These are phyloP conservation scores for Cinnamomum chago DNA, from an alignment of 164 flowering plant genomes.

Conservation along the genomic window DNA sequence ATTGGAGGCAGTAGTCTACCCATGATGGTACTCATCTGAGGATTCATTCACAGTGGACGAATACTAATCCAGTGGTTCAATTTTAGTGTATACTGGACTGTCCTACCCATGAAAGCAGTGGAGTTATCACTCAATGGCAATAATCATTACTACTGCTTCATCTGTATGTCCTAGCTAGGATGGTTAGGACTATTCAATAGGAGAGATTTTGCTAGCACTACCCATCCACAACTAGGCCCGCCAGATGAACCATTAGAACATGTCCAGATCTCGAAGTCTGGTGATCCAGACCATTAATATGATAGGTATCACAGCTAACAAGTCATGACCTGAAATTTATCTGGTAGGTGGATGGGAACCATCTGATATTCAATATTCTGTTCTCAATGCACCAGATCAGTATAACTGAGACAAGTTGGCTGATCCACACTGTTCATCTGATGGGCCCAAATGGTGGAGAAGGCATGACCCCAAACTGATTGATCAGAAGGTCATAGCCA, in stretches of 20 bases:
- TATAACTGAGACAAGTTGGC: not conserved
- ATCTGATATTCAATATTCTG: not conserved
- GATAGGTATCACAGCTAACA: not conserved
- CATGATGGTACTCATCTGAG: not conserved
- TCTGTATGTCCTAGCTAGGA: not conserved
- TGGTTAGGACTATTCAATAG: not conserved
- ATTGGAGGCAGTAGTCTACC: not conserved
- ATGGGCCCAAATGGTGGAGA: not conserved
- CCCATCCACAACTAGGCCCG: not conserved
- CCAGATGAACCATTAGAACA: not conserved
- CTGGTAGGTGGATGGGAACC: not conserved
- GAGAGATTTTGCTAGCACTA: not conserved
- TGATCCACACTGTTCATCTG: not conserved
- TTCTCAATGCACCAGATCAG: not conserved
- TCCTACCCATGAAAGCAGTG: not conserved
- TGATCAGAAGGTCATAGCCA: too few relatives aligned
- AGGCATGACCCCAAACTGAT: too few relatives aligned
- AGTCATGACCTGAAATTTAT: not conserved
- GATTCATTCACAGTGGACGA: not conserved
- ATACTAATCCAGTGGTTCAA: not conserved
- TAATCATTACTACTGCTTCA: not conserved
- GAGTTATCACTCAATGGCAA: not conserved
- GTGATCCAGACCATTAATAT: not conserved
- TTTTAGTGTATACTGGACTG: not conserved
- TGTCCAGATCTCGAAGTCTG: not conserved